Percentiles rank a stretch among this genome's conserved stretches.
These are phyloP conservation scores for Diaporthe eres DNA, from an alignment of 2,329 filamentous ascomycete genomes.

Conservation along the genomic window DNA sequence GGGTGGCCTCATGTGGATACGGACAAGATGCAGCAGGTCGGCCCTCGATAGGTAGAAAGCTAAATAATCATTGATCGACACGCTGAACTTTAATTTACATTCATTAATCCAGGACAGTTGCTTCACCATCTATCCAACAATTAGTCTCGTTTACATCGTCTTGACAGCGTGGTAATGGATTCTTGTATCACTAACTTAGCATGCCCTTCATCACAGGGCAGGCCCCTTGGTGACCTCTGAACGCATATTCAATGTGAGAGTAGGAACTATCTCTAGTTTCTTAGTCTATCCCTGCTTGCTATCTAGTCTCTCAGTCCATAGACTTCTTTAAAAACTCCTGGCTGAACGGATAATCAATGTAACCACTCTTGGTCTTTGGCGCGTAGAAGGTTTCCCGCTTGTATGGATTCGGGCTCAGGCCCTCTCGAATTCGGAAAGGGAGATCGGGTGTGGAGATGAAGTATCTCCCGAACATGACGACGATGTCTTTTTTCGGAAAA, in stretches of 20 bases:
- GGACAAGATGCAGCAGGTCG: too few relatives aligned
- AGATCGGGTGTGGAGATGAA: conserved; percentile 62
- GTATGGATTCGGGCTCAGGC: background rate
- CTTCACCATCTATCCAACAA: too few relatives aligned
- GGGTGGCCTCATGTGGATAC: too few relatives aligned
- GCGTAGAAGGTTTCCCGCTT: conserved; percentile 1
- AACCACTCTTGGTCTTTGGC: conserved; percentile 6
- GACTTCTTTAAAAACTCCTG: background rate
- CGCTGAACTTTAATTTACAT: too few relatives aligned
- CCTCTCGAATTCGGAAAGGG: conserved; percentile 52
- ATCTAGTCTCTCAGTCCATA: too few relatives aligned
- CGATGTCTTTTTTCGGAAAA: conserved; percentile 25
- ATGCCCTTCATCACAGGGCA: background rate
- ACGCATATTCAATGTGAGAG: background rate
- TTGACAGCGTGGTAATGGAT: too few relatives aligned
- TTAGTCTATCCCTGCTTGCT: background rate
- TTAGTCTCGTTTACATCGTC: too few relatives aligned
- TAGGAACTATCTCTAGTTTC: background rate
- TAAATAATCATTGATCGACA: too few relatives aligned
- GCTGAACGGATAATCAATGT: conserved; percentile 11
- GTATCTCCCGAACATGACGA: conserved; percentile 53
- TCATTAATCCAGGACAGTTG: too few relatives aligned
- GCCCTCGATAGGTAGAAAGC: too few relatives aligned
- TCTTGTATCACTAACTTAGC: too few relatives aligned
- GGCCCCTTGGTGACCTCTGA: background rate